Percentiles rank a stretch among this genome's conserved stretches.
These are phyloP conservation scores for Choanephora cucurbitarum DNA, from an alignment of 371 early-diverging fungal genomes.

Conservation along the genomic window DNA sequence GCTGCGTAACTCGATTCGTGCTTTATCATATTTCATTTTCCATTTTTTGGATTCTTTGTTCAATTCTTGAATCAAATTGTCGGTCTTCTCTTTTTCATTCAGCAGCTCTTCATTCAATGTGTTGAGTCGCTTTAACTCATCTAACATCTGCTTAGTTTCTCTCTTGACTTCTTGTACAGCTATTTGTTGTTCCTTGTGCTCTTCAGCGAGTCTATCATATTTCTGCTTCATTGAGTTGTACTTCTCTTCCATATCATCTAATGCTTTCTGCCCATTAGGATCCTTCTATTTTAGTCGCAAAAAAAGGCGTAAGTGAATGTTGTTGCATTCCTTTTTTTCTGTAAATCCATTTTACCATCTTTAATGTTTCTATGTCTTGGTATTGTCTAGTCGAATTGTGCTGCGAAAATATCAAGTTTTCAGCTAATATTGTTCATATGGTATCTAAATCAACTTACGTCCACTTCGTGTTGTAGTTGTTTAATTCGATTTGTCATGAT, in stretches of 20 bases:
- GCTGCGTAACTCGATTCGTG: slow-evolving; percentile 45
- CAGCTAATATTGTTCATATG: too few relatives aligned
- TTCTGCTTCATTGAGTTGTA: slow-evolving; percentile 32
- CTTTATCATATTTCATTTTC: slow-evolving; percentile 53
- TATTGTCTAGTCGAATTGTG: background rate
- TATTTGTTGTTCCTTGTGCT: slow-evolving; percentile 60
- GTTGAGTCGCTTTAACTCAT: slow-evolving; percentile 67
- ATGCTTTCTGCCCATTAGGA: slow-evolving; percentile 12
- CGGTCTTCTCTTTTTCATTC: slow-evolving; percentile 44
- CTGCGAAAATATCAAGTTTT: background rate
- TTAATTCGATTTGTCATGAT: slow-evolving; percentile 42
- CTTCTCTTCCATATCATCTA: slow-evolving; percentile 21
- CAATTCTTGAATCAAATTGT: slow-evolving; percentile 29
- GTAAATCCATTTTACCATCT: background rate
- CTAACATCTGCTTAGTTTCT: slow-evolving; percentile 72
- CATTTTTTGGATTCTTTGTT: slow-evolving; percentile 48
- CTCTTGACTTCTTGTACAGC: slow-evolving; percentile 72
- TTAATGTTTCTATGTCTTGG: slow-evolving; percentile 3
- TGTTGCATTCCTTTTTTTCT: background rate
- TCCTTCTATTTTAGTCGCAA: slow-evolving; percentile 11
- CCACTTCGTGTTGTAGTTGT: slow-evolving; percentile 31
- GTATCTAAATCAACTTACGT: slow-evolving; percentile 6
- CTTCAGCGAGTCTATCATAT: slow-evolving; percentile 57
- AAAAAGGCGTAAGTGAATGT: background rate
- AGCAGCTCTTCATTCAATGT: slow-evolving; percentile 62